Base-by-base conservation (phyloP, 2,329 filamentous ascomycete genomes). In the Dichotomopilus funicola region DNA sequence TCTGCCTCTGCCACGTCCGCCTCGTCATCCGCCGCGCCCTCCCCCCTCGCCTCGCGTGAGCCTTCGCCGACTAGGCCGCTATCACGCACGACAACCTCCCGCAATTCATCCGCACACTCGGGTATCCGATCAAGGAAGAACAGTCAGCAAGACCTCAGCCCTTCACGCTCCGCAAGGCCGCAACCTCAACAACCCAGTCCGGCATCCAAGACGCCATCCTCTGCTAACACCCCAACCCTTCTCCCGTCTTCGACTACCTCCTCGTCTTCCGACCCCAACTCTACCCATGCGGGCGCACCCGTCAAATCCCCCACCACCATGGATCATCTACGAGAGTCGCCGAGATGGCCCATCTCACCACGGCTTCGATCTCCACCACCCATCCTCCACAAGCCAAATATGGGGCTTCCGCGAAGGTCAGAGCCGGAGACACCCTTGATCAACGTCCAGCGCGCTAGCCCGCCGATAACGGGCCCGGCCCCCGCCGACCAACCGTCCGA, bases 321-420 rank as follows among this genome's bases (percentile, higher is more conserved):
- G 51, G 78, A 86, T 51, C 66, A 70, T 49, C 61, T 77, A 42
- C 78, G 69, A 65, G 79, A 84, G 55, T 78, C 78, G 52, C 83
- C 83, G 59, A 81, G 86, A 71, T 92, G 88, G 88, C 87, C 89
- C 33, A 73, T 87, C 59, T 91, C 88, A 47, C 88, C 89, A 46
- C 81, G 88, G 59, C 70, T 94, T 61, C 87, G 86, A 68, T 91
- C 89, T 6, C 89, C 89, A 53, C 87, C 89, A 19, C 87, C 88
- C 10, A 67, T 74, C 52, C 66, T 75, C 54, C 75, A 72, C 65
- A 77, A 73, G 58, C 74, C 72, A 61, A 75, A 73, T 50, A 71
- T 70, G 62, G 73, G 69, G 53, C 71, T 72, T 49, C 72, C 70
- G 42, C 74, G 75, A 59, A 77, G 72, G 63, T 73, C 64, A 62